phyloP scores from a whole-genome alignment of 345 rosid species.

The Salix exigua region DNA sequence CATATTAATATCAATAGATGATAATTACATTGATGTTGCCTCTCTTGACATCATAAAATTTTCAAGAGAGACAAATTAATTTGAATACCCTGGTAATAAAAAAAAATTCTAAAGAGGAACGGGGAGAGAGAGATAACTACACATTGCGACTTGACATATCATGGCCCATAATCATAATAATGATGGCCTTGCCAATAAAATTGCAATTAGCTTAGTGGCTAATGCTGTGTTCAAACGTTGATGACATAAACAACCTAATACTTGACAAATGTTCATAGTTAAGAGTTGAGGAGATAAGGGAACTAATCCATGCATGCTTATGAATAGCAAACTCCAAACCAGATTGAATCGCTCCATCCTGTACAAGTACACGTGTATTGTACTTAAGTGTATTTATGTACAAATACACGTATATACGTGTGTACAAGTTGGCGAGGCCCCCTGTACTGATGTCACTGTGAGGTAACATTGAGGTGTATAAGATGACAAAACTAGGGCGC shows the following conservation, averaged over 20 bases:
- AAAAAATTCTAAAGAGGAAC: too few relatives aligned
- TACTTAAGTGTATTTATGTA: background rate
- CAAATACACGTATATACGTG: background rate
- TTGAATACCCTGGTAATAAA: too few relatives aligned
- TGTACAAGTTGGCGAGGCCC: background rate
- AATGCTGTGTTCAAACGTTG: background rate
- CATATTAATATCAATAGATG: background rate
- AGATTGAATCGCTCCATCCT: background rate
- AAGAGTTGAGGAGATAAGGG: background rate
- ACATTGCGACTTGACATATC: background rate
- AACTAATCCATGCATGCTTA: background rate
- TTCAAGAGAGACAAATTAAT: too few relatives aligned
- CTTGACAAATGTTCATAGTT: background rate
- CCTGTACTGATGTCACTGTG: constrained; percentile 24
- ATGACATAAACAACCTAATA: background rate
- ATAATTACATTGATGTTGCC: background rate
- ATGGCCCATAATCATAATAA: background rate
- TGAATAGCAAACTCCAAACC: background rate
- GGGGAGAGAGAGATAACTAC: background rate
- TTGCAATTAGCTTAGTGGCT: background rate
- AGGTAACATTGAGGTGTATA: constrained; percentile 21
- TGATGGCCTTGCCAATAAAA: background rate
- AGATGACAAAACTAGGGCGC: constrained; percentile 6
- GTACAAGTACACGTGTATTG: too few relatives aligned
- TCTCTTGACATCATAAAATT: background rate